Conservation (phyloP, 1,284 basidiomycete species). For the Earliella scabrosa region DNA sequence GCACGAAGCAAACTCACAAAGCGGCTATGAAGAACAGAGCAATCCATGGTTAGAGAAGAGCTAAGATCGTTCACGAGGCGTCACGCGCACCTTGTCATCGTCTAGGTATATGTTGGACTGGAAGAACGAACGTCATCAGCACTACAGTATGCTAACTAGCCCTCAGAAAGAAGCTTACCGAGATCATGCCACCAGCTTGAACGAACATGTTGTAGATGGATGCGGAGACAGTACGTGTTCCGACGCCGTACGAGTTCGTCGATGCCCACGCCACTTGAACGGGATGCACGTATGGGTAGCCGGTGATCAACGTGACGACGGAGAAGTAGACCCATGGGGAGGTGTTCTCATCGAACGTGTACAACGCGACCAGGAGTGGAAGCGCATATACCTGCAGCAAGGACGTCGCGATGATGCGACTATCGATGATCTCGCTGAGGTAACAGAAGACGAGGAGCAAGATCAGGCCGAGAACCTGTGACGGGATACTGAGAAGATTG, state of each 20-base stretch:
- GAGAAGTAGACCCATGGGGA: conserved; percentile 65
- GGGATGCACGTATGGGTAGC: conserved; percentile 50
- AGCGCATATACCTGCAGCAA: conserved; percentile 66
- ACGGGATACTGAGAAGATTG: conserved; percentile 66
- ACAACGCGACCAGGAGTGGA: conserved; percentile 60
- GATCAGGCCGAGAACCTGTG: conserved; percentile 39
- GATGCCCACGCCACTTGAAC: conserved; percentile 66
- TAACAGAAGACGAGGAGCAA: conserved; percentile 51
- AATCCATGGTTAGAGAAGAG: too few relatives aligned
- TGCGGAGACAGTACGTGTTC: conserved; percentile 61
- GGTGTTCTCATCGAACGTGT: conserved; percentile 53
- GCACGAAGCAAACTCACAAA: conserved; percentile 42
- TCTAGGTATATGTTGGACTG: conserved; percentile 39
- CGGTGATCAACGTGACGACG: conserved; percentile 58
- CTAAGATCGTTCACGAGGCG: too few relatives aligned
- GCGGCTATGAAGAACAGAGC: conserved; percentile 35
- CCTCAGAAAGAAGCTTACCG: too few relatives aligned
- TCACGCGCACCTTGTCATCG: conserved; percentile 34
- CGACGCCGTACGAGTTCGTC: conserved; percentile 61
- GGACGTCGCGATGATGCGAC: conserved; percentile 55
- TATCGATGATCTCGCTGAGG: conserved; percentile 58
- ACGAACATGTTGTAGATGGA: conserved; percentile 68
- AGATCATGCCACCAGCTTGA: conserved; percentile 55
- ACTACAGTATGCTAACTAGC: too few relatives aligned
- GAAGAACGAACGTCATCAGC: neutral